Base-by-base conservation (phyloP, 1,284 basidiomycete genomes). In the Rhodotorula sp. region DNA sequence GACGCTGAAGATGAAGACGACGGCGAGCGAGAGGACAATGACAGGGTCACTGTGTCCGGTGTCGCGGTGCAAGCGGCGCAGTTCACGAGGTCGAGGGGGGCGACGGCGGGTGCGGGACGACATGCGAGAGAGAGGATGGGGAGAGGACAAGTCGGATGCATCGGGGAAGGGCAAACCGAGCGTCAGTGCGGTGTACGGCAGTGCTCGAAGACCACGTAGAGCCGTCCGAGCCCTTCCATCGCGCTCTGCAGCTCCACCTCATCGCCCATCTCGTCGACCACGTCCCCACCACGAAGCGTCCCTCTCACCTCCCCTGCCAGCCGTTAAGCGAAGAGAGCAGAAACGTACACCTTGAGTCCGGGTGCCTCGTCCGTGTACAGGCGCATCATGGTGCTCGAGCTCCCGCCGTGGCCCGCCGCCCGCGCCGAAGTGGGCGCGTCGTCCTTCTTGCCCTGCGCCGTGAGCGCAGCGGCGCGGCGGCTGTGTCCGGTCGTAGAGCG, bases 361-460 rank as follows among this genome's bases (percentile, higher is more conserved):
- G 92, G 92, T 77, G 93, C 96, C 81, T 98, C 96, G 80, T 96
- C 93, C 50, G 96, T 98, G 87, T 98, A 98, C 21, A 99, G 87
- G 83, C 93, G 93, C 80, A 99, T 88, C 96, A 99, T 98, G 71
- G 96, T 99, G 85, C 91, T 96, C 71, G 90, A 93, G 61, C 92
- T 95, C 68, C 96, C 96, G 68, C 96, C 96, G 66, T 94, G 94
- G 67, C 96, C 96, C 44, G 96, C 96, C 53, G 94, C 90, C 62
- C 96, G 89, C 25, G 91, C 84, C 12, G 93, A 96, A 80, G 93
- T 92, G 49, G 96, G 94, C 81, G 88, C 90, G 63, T 89, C 85
- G 23, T 85, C 89, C 74, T 70, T 67, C 66, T 73, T 70, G 64
- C 72, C 74, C 25, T 63, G 64, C 19, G 71, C 62, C 44, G 68